Base-by-base conservation (phyloP, 2,329 filamentous ascomycete genomes). In the Blastomyces gilchristii region DNA sequence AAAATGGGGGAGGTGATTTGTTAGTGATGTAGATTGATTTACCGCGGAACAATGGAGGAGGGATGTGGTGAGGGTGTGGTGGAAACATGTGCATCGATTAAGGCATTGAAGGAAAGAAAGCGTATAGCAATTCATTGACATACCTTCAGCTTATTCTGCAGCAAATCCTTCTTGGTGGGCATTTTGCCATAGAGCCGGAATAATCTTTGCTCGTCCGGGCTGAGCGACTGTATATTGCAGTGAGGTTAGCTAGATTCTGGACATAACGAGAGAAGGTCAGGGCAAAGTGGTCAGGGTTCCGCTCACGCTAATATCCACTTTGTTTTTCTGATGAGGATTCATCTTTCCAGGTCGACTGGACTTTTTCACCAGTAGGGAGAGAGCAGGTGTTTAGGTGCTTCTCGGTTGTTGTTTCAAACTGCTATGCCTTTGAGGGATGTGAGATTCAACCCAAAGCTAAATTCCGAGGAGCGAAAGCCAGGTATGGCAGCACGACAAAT, bases 291-390 rank as follows among this genome's bases (percentile, higher is more conserved):
- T 53, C 25, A 14, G 28, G 18, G 50, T 37, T n/a, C 14, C 18
- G 84, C 90, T 81, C 81, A 97, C 94, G 82, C 85, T 92, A 79
- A 97, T 84, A 79, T 99, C 94, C 72, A 97, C 84, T 83, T 99
- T 97, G 84, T 97, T 97, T 84, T 96, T 92, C 83, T 97, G 90
- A 77, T 92, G 91, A 71, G 93, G 93, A 77, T 97, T 97, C 91
- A 97, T 95, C 68, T 70, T 82, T 65, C 63, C 63, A 60, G 65
- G 52, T 59, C 59, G 49, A 39, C 18, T 18, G 37, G 58, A 25
- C 28, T 58, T 53, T 43, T 61, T 64, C 50, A 37, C 62, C 54
- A n/a, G 22, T 11, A 28, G 28, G 25, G 56, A 25, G 59, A 61
- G 60, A 25, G 41, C 22, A 41, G 39, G 41, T 18, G 39, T 47